Evolutionary conservation across 208 protist species (phyloP), one percentile per base, ranked within the genome.

Genomic region (Leishmania braziliensis): DNA sequence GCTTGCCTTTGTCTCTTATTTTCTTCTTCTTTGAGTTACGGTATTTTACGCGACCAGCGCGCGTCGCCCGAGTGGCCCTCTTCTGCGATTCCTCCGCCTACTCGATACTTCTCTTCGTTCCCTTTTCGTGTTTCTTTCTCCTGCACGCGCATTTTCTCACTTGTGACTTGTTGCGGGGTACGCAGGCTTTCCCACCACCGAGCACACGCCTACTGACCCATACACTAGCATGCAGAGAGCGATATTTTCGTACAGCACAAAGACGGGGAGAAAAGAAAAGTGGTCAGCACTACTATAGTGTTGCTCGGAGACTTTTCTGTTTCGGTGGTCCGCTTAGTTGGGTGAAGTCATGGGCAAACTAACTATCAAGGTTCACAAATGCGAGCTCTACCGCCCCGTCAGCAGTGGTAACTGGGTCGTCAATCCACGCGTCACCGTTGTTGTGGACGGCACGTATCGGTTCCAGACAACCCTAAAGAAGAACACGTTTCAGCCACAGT

Each of bases 401-500:
- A 81, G 80, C n/a, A 80, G 80, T 36, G 77, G 81, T 53, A 80
- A 69, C 70, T 81, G 69, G 36, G 72, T 50, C 20, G 54, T 95
- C 36, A 91, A 86, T 73, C 89, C 86, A 1, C 85, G 92, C 46
- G 88, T 96, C 60, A 69, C 81, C 74, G 62, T 96, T 29, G 81
- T 86, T 26, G 92, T 97, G 5, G 94, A 96, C 80, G 81, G 88
- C 43, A 88, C 89, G 16, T 95, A 94, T 65, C 84, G 88, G 56
- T 97, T 97, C 81, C 84, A 89, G 50, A 96, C 92, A 14, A 73
- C 76, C 51, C 75, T 86, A 2, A 86, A 89, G 60, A 66, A 82
- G 3, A 85, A 91, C 82, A 88, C 83, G 36, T 88, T 90, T 78
- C 58, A 36, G 1, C 82, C 90, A 10, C 26, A 65, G 20, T 97